Base-by-base conservation (phyloP, 2,329 filamentous ascomycete genomes). In the Pseudogymnoascus sp. region DNA sequence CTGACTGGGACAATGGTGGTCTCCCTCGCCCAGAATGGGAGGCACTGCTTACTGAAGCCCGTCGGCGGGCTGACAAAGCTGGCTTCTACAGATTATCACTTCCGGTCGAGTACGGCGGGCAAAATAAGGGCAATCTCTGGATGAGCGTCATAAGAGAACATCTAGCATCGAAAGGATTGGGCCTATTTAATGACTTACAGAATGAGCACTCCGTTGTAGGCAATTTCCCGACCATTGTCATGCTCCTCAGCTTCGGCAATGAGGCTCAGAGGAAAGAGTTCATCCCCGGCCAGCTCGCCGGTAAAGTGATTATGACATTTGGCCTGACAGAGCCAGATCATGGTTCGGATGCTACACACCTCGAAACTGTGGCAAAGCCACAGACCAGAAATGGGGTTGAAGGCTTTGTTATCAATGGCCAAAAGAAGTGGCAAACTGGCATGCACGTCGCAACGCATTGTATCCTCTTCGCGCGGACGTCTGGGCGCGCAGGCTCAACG, bases 401-500 rank as follows among this genome's bases (percentile, higher is more conserved):
- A 1, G 79, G 78, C 5, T 85, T 78, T 74, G 57, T 80, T 66
- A 78, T 86, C 66, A 81, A 80, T 54, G 84, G 84, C 2, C 75
- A 74, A 57, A 86, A 87, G 74, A 84, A 82, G 71, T 87, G 84
- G 84, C 84, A 86, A 75, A 85, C 82, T 1, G 83, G 83, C 2
- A 83, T 84, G 71, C 83, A 86, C 67, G 74, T 74, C 62, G 83
- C 82, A 17, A 86, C 83, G 2, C 83, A 86, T 71, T 82, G 82
- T 68, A 78, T 86, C 31, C 73, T 86, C 39, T 87, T 86, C 66
- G 84, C 84, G 13, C 75, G 84, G 7, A 86, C 83, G 0, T 76
- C 76, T 11, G 82, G 81, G 2, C 74, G 76, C 58, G 69, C 78
- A 17, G 84, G 84, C 0, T 76, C 79, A 4, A 74, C 79, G 0